Evolutionary conservation across 1,284 basidiomycete genomes (phyloP).

Genomic region (Leccinum discolor): DNA sequence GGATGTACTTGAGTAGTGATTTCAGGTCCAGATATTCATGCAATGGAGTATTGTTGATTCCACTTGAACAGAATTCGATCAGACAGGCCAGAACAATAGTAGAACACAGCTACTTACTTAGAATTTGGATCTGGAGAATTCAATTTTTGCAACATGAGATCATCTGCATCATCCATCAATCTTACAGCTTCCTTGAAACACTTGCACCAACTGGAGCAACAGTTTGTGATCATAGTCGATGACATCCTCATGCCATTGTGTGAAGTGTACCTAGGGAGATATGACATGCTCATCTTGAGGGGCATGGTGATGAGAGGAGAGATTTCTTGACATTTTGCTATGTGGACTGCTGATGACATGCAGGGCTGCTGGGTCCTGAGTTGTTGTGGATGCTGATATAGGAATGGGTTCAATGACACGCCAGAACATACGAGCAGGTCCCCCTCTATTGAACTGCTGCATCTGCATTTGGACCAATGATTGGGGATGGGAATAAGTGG

Average conservation of each 20-base stretch:
- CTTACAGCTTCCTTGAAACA: background rate
- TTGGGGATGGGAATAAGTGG: too few species aligned
- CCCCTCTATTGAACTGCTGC: too few species aligned
- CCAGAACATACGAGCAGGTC: too few species aligned
- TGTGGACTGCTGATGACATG: too few species aligned
- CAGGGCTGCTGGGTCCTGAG: too few species aligned
- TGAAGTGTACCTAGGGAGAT: background rate
- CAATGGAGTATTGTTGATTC: background rate
- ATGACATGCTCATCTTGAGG: background rate
- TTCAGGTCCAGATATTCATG: background rate
- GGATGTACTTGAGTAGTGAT: background rate
- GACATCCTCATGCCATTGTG: conserved; percentile 1
- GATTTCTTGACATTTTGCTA: background rate
- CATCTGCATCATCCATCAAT: background rate
- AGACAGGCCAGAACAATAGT: too few species aligned
- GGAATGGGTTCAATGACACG: too few species aligned
- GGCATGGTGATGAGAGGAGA: background rate
- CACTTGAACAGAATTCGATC: background rate
- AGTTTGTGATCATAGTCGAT: background rate
- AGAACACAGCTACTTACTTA: background rate
- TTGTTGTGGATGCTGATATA: too few species aligned
- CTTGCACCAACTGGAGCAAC: background rate
- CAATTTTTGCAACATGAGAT: background rate
- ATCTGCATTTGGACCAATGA: too few species aligned
- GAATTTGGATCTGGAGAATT: background rate